Evolutionary conservation across 2,329 filamentous ascomycete genomes (phyloP).

Genomic region (Chaetomiaceae sp.): DNA sequence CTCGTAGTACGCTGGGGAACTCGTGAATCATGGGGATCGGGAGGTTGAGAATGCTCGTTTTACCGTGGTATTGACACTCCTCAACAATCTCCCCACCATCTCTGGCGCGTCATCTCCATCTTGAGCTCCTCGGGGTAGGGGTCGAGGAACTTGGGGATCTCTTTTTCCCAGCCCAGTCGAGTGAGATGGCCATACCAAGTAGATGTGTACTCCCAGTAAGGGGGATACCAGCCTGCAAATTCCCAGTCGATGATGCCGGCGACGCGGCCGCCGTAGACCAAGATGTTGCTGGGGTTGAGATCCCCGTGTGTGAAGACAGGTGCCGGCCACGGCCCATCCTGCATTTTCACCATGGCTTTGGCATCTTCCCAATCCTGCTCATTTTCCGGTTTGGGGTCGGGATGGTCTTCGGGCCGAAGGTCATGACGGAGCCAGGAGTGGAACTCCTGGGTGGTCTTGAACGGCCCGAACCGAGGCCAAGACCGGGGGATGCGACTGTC

Average conservation of each 20-base stretch:
- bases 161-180: slow-evolving; percentile 35
- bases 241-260: slow-evolving; percentile 41
- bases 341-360: slow-evolving; percentile 32
- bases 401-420: slow-evolving; percentile 21
- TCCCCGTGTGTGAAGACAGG: slow-evolving; percentile 45
- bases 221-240: slow-evolving; percentile 31
- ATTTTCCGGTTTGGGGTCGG: slow-evolving; percentile 7
- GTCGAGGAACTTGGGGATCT: slow-evolving; percentile 35
- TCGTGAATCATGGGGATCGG: no score
- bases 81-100: slow-evolving; percentile 7
- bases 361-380: slow-evolving; percentile 28
- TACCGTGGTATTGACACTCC: background rate
- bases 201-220: slow-evolving; percentile 34
- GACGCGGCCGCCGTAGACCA: slow-evolving; percentile 37
- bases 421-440: slow-evolving; percentile 28
- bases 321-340: slow-evolving; percentile 32
- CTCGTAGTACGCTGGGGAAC: no score
- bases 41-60: no score
- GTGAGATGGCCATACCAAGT: slow-evolving; percentile 18
- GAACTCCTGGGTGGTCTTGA: slow-evolving; percentile 30
- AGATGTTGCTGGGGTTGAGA: slow-evolving; percentile 40
- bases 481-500: background rate
- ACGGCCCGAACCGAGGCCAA: slow-evolving; percentile 28
- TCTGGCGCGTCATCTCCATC: slow-evolving; percentile 33
- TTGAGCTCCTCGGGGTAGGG: slow-evolving; percentile 33